Evolutionary conservation across 352 stramenopile genomes (phyloP).

Genomic region (Phytophthora crassamura): DNA sequence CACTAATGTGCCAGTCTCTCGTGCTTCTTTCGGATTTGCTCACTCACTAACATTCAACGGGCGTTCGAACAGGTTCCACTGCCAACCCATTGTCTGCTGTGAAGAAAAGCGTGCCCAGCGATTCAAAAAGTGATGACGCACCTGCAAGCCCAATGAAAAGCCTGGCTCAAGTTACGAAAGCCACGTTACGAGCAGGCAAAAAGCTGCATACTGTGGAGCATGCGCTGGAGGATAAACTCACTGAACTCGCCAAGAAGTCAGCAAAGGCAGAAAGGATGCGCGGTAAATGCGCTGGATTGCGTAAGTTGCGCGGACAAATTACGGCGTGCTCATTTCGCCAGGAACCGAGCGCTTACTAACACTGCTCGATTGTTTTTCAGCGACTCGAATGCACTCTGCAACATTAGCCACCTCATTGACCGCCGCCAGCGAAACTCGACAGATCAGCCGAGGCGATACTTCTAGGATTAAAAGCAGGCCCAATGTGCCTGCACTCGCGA

Average conservation of each 20-base stretch:
- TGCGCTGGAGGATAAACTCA: constrained; percentile 23
- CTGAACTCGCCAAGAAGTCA: constrained; percentile 29
- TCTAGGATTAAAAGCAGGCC: background rate
- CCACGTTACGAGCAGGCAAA: constrained; percentile 18
- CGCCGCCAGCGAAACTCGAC: background rate
- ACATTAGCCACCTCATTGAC: background rate
- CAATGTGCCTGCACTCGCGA: constrained; percentile 5
- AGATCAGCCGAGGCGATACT: background rate
- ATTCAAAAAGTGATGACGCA: constrained; percentile 6
- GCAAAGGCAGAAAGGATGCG: constrained; percentile 24
- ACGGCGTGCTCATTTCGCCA: background rate
- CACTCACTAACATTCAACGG: background rate
- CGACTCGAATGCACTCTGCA: background rate
- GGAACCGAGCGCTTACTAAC: constrained; percentile 3
- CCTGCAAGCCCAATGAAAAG: constrained; percentile 12
- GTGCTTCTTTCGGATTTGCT: background rate
- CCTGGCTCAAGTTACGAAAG: constrained; percentile 26
- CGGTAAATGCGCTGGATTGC: constrained; percentile 17
- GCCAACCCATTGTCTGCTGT: constrained; percentile 1
- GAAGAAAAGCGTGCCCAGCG: background rate
- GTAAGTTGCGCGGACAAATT: constrained; percentile 15
- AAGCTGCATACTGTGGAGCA: constrained; percentile 24
- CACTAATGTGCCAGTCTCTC: background rate
- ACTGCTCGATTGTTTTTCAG: background rate
- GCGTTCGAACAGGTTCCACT: background rate